phyloP scores from a whole-genome alignment of 345 rosid genomes.

The Theobroma cacao region DNA sequence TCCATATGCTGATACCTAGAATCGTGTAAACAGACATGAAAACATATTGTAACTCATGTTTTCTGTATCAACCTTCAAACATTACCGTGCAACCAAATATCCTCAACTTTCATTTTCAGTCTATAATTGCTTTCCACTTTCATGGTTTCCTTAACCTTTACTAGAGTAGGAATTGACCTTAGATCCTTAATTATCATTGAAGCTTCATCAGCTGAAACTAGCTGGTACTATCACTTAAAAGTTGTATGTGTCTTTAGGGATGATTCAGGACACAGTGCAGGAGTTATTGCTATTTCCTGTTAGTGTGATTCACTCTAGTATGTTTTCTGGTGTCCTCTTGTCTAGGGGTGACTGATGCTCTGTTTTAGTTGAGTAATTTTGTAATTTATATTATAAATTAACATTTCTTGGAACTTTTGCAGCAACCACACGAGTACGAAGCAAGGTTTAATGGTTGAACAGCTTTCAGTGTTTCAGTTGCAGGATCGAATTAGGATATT shows the following conservation, averaged over 20 bases:
- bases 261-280: neutral
- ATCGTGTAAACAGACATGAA: neutral
- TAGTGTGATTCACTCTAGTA: neutral
- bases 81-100: neutral
- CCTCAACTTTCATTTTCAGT: neutral
- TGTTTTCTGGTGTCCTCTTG: neutral
- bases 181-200: neutral
- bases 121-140: neutral
- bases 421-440: conserved; percentile 67
- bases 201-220: neutral
- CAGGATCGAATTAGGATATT: neutral
- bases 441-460: conserved; percentile 50
- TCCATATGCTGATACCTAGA: neutral
- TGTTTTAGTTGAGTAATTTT: neutral
- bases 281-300: neutral
- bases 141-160: neutral
- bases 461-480: neutral
- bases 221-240: neutral
- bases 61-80: neutral
- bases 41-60: neutral
- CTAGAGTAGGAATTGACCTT: neutral
- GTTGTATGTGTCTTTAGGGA: neutral
- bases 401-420: conserved; percentile 8
- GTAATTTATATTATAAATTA: neutral
- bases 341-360: neutral